These are phyloP conservation scores for Sclerotinia subarctica DNA, from an alignment of 2,329 filamentous ascomycete species.

Conservation along the genomic window DNA sequence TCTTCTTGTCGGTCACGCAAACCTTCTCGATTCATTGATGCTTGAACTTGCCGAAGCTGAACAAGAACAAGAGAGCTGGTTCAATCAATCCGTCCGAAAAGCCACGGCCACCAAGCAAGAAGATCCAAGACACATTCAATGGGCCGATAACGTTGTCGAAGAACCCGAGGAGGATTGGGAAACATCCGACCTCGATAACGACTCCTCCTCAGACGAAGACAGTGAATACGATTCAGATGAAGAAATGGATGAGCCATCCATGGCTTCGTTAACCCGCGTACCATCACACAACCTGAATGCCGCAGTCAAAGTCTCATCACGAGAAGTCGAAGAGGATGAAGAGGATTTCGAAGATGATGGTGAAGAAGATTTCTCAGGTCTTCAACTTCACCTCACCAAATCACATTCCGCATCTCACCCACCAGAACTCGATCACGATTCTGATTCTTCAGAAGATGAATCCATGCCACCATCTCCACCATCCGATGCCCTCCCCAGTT, in stretches of 20 bases:
- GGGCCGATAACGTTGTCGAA: slow-evolving; percentile 76
- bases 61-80: slow-evolving; percentile 94
- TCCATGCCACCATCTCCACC: slow-evolving; percentile 57
- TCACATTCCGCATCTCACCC: slow-evolving; percentile 61
- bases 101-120: slow-evolving; percentile 59
- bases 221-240: slow-evolving; percentile 54
- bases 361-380: slow-evolving; percentile 59
- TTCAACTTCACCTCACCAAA: slow-evolving; percentile 65
- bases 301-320: slow-evolving; percentile 7
- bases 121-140: slow-evolving; percentile 73
- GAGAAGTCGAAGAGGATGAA: slow-evolving; percentile 38
- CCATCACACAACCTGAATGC: slow-evolving; percentile 41
- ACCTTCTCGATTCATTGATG: slow-evolving; percentile 96
- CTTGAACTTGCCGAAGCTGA: slow-evolving; percentile 87
- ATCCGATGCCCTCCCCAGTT: slow-evolving; percentile 51
- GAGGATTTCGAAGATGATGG: slow-evolving; percentile 52
- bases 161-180: slow-evolving; percentile 70
- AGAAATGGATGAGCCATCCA: slow-evolving; percentile 55
- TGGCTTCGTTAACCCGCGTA: slow-evolving; percentile 47
- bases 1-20: slow-evolving; percentile 94
- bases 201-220: slow-evolving; percentile 52
- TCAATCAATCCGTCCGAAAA: slow-evolving; percentile 89
- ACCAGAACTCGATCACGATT: slow-evolving; percentile 68
- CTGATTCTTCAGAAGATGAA: slow-evolving; percentile 68
- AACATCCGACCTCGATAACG: slow-evolving; percentile 57